These are phyloP conservation scores for Aspergillus ellipticus DNA, from an alignment of 495 filamentous ascomycete species.

Conservation along the genomic window DNA sequence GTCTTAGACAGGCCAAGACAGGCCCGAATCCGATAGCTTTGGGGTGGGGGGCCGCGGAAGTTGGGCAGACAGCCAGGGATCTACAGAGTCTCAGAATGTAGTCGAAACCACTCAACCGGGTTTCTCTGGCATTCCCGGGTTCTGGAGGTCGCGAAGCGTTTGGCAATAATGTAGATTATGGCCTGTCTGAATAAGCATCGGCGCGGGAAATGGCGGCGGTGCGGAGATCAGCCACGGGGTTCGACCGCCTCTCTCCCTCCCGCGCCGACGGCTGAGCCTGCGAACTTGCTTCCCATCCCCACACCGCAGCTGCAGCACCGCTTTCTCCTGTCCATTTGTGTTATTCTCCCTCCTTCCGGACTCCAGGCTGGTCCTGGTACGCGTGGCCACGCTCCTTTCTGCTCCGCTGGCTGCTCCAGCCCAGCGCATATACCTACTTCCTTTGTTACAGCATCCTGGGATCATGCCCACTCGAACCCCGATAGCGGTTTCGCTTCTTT, in stretches of 20 bases:
- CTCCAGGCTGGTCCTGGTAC: constrained; percentile 39
- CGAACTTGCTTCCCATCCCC: background rate
- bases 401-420: constrained; percentile 5
- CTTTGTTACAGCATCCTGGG: constrained; percentile 8
- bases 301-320: background rate
- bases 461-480: constrained; percentile 14
- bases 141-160: no score
- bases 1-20: no score
- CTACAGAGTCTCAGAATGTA: no score
- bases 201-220: background rate
- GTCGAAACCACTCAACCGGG: no score
- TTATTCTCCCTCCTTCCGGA: constrained; percentile 11
- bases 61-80: no score
- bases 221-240: constrained; percentile 10
- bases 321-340: constrained; percentile 8
- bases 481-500: constrained; percentile 6
- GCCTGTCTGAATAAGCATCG: background rate
- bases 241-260: background rate
- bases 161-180: background rate
- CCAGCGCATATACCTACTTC: constrained; percentile 11
- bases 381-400: constrained; percentile 7
- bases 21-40: no score
- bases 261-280: constrained; percentile 1
- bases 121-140: no score
- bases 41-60: no score